These are phyloP conservation scores for Fusarium concolor DNA, from an alignment of 2,329 filamentous ascomycete species.

Conservation along the genomic window DNA sequence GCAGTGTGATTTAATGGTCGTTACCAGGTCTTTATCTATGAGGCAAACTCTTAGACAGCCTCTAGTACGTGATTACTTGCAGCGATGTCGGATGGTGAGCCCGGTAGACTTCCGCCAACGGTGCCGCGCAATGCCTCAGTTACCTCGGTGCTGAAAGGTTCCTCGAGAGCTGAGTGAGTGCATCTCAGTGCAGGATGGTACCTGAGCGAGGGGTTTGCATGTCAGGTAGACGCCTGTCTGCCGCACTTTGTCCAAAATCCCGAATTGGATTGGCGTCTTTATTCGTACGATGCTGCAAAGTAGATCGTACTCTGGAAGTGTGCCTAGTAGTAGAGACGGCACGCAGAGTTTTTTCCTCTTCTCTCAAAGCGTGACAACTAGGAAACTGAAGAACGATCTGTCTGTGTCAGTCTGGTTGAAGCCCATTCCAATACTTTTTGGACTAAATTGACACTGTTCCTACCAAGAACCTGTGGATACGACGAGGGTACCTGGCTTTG, in stretches of 20 bases:
- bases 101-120: constrained; percentile 36
- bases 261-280: constrained; percentile 22
- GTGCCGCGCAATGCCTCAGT: constrained; percentile 31
- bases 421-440: constrained; percentile 8
- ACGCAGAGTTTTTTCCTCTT: constrained; percentile 23
- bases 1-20: constrained; percentile 25
- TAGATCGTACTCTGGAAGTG: constrained; percentile 26
- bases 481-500: constrained; percentile 34
- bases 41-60: constrained; percentile 7
- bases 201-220: constrained; percentile 40
- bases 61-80: constrained; percentile 14
- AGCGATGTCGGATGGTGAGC: constrained; percentile 45
- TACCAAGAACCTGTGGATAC: constrained; percentile 39
- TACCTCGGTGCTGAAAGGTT: constrained; percentile 28
- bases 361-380: constrained; percentile 16
- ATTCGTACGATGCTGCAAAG: constrained; percentile 22
- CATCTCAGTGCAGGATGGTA: constrained; percentile 30
- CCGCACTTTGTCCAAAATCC: constrained; percentile 29
- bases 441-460: background rate
- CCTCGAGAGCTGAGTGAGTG: constrained; percentile 26
- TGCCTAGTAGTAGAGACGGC: constrained; percentile 6
- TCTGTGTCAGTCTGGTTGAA: constrained; percentile 1
- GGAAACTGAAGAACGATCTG: constrained; percentile 21
- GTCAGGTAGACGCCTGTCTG: constrained; percentile 30
- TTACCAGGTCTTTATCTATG: constrained; percentile 24